These are phyloP conservation scores for Globisporangium cylindrosporum DNA, from an alignment of 352 stramenopile species.

Conservation along the genomic window DNA sequence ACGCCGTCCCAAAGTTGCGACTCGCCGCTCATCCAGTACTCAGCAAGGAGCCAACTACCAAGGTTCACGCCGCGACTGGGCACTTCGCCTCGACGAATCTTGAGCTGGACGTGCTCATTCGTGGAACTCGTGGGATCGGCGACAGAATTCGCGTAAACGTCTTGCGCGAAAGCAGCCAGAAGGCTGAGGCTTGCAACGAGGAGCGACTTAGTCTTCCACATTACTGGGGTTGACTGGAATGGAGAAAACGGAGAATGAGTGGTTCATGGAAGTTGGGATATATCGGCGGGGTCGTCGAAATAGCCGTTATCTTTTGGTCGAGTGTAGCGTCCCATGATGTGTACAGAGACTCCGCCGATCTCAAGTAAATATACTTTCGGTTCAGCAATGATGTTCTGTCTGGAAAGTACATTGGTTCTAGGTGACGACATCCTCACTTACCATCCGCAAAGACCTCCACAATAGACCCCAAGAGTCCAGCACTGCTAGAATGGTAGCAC, in stretches of 20 bases:
- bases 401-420: background rate
- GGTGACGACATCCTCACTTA: background rate
- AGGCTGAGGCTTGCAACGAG: background rate
- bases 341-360: background rate
- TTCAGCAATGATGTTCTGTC: background rate
- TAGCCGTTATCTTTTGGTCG: background rate
- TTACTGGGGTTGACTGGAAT: background rate
- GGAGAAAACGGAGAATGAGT: background rate
- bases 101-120: conserved; percentile 25
- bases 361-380: background rate
- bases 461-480: background rate
- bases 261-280: background rate
- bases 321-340: background rate
- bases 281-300: background rate
- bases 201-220: background rate
- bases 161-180: background rate
- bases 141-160: background rate
- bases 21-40: conserved; percentile 27
- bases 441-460: background rate
- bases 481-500: background rate
- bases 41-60: conserved; percentile 29
- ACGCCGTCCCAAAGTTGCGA: conserved; percentile 18
- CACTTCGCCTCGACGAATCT: conserved; percentile 24
- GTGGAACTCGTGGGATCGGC: background rate
- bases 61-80: conserved; percentile 27